phyloP scores from a whole-genome alignment of 768 basidiomycete species.

The Glaciozyma antarctica region DNA sequence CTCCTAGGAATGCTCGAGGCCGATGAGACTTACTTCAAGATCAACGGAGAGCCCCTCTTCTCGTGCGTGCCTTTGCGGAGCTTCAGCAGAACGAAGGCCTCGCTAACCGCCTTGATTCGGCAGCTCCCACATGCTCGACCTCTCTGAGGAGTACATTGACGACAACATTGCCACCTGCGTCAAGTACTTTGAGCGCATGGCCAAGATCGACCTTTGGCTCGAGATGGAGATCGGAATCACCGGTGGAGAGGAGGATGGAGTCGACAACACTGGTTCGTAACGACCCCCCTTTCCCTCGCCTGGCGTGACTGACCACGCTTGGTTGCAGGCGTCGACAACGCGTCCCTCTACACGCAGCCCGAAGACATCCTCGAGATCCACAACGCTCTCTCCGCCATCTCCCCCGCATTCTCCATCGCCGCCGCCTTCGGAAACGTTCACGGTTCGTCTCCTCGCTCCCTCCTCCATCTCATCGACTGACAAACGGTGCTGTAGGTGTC shows the following conservation, averaged over 20 bases:
- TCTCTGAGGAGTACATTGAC: constrained; percentile 71
- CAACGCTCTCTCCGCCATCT: constrained; percentile 66
- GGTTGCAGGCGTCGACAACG: constrained; percentile 68
- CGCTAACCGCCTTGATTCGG: neutral
- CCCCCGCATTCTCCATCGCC: constrained; percentile 92
- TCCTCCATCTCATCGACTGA: too few species aligned
- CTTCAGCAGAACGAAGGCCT: neutral
- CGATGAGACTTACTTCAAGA: constrained; percentile 83
- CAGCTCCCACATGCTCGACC: constrained; percentile 92
- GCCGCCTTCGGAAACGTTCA: constrained; percentile 99
- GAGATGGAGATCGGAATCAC: constrained; percentile 99
- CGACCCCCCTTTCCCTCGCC: neutral
- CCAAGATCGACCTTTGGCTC: constrained; percentile 82
- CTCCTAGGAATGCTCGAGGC: constrained; percentile 74
- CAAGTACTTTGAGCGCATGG: constrained; percentile 93
- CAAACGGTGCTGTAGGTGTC: constrained; percentile 42
- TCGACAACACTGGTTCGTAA: constrained; percentile 65
- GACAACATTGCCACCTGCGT: constrained; percentile 89
- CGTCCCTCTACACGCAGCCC: constrained; percentile 90
- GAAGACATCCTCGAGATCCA: constrained; percentile 90
- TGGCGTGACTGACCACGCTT: neutral
- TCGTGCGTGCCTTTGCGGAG: constrained; percentile 41
- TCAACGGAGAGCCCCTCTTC: constrained; percentile 77
- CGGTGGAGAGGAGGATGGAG: constrained; percentile 98
- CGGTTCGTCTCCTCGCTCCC: constrained; percentile 42